Percentiles rank a stretch among this genome's conserved stretches.
Conservation (phyloP, 2,329 filamentous ascomycete genomes). For the Exophiala bonariae region DNA sequence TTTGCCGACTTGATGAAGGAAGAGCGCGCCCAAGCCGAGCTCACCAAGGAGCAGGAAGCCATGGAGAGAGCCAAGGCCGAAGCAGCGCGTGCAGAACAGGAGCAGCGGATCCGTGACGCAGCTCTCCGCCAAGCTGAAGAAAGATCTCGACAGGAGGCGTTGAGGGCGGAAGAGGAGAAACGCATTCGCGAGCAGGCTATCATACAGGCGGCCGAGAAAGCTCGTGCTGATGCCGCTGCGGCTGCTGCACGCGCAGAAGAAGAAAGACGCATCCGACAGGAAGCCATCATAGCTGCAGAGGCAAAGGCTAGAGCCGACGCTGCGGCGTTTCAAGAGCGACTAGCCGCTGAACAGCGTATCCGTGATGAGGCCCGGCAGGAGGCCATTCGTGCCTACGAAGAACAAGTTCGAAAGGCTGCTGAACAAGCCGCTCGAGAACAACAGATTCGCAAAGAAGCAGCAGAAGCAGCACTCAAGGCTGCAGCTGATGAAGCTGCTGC, state of each 20-base stretch:
- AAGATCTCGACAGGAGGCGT: slow-evolving; percentile 29
- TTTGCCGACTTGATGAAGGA: slow-evolving; percentile 57
- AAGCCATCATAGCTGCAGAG: slow-evolving; percentile 29
- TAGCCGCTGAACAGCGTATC: slow-evolving; percentile 38
- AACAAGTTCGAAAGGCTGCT: slow-evolving; percentile 19
- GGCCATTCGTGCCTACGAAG: slow-evolving; percentile 24
- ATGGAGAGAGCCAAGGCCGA: slow-evolving; percentile 52
- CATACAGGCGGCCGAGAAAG: slow-evolving; percentile 22
- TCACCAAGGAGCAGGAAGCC: slow-evolving; percentile 21
- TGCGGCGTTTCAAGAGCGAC: slow-evolving; percentile 41
- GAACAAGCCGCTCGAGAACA: slow-evolving; percentile 27
- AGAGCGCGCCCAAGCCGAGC: slow-evolving; percentile 17
- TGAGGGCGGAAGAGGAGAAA: slow-evolving; percentile 35
- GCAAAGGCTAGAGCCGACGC: slow-evolving; percentile 22
- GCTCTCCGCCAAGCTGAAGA: slow-evolving; percentile 28
- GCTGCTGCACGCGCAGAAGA: slow-evolving; percentile 36
- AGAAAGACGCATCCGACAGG: slow-evolving; percentile 33
- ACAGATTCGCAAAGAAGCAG: slow-evolving; percentile 33
- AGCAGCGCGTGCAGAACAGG: slow-evolving; percentile 35
- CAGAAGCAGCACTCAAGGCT: slow-evolving; percentile 47
- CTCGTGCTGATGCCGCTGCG: slow-evolving; percentile 51
- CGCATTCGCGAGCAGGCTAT: slow-evolving; percentile 33
- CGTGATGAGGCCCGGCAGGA: slow-evolving; percentile 24
- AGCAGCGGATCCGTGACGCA: slow-evolving; percentile 32
- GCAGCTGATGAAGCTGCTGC: slow-evolving; percentile 50